Conservation (phyloP, 805 yeast genomes). For the Teunomyces aglyptinius region DNA sequence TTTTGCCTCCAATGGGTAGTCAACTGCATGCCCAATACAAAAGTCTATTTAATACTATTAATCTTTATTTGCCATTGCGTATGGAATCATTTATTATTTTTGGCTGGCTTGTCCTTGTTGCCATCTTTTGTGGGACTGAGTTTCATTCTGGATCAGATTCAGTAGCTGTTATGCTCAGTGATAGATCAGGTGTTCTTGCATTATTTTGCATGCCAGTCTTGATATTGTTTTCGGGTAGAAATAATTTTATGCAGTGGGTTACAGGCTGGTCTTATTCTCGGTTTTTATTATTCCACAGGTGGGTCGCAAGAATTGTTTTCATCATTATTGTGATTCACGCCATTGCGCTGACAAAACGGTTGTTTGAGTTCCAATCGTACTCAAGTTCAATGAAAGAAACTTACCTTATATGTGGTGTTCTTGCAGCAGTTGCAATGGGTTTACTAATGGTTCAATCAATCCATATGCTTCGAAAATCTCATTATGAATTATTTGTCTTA, state of each 20-base stretch:
- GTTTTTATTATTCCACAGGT: conserved; percentile 43
- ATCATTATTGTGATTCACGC: conserved; percentile 13
- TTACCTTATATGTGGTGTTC: conserved; percentile 33
- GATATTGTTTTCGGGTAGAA: conserved; percentile 59
- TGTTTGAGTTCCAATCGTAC: conserved; percentile 9
- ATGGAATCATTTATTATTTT: conserved; percentile 21
- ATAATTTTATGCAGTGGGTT: conserved; percentile 53
- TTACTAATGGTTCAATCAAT: conserved; percentile 30
- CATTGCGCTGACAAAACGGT: conserved; percentile 46
- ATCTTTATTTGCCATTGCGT: conserved; percentile 23
- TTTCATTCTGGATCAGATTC: conserved; percentile 6
- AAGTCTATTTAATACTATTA: background rate
- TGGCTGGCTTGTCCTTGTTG: conserved; percentile 20
- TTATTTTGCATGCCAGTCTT: conserved; percentile 50
- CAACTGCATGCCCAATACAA: conserved; percentile 11
- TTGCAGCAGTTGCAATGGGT: conserved; percentile 35
- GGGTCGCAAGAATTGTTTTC: conserved; percentile 18
- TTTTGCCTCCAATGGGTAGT: conserved; percentile 17
- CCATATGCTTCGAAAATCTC: conserved; percentile 28
- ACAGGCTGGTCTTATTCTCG: conserved; percentile 57
- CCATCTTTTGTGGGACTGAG: conserved; percentile 9
- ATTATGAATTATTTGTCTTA: conserved; percentile 35
- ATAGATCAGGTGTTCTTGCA: conserved; percentile 50
- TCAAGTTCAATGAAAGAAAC: conserved; percentile 2
- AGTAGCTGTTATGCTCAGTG: conserved; percentile 32